Conservation (phyloP, 2,329 filamentous ascomycete species). For the Ilyonectria mors-panacis region DNA sequence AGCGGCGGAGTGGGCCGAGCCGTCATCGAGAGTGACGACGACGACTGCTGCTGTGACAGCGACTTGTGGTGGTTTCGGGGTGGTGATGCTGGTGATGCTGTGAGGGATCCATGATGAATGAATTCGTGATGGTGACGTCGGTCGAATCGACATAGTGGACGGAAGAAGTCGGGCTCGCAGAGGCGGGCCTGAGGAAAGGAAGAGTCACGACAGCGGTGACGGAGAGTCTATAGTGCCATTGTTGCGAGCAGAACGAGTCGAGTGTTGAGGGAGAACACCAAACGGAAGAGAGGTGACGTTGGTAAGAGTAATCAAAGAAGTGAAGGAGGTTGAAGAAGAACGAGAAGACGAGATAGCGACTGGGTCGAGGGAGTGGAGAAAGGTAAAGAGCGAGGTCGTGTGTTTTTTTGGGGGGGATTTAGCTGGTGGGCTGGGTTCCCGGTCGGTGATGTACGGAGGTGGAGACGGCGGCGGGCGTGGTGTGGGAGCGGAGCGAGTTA, state of each 20-base stretch:
- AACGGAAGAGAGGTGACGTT: constrained; percentile 14
- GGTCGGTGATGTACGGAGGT: constrained; percentile 48
- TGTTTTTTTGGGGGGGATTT: constrained; percentile 44
- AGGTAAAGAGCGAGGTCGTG: constrained; percentile 42
- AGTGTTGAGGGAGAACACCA: constrained; percentile 21
- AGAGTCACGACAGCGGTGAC: constrained; percentile 45
- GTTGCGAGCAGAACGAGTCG: constrained; percentile 31
- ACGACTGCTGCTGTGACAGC: constrained; percentile 49
- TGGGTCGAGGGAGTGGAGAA: constrained; percentile 44
- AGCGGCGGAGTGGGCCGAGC: constrained; percentile 45
- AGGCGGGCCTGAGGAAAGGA: constrained; percentile 40
- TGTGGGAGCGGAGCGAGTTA: constrained; percentile 32
- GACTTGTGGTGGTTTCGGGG: constrained; percentile 46
- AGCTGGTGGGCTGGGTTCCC: constrained; percentile 44
- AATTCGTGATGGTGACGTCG: constrained; percentile 39
- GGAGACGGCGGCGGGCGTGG: constrained; percentile 33
- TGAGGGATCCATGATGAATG: constrained; percentile 48
- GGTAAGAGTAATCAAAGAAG: constrained; percentile 31
- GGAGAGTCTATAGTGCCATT: constrained; percentile 47
- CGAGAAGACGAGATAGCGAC: constrained; percentile 41
- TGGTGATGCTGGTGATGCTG: constrained; percentile 45
- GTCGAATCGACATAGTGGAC: constrained; percentile 49
- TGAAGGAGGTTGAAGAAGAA: constrained; percentile 33
- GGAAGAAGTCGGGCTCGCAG: constrained; percentile 42
- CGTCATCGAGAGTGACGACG: constrained; percentile 47